phyloP scores from a whole-genome alignment of 2,329 filamentous ascomycete genomes.

The Phialophora expanda region DNA sequence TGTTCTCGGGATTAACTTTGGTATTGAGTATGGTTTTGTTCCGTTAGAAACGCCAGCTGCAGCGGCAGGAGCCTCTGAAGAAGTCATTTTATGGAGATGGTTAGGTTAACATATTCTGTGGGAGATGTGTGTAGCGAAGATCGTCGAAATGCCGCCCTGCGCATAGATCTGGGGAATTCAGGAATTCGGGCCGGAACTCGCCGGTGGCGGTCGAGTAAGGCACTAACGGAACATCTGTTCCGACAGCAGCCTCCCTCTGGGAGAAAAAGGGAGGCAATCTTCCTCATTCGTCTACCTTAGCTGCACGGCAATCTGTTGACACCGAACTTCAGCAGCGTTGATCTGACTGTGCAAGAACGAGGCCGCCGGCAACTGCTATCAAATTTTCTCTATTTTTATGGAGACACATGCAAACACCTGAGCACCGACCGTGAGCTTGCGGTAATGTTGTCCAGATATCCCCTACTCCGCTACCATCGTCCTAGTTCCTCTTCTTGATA shows the following conservation, averaged over 20 bases:
- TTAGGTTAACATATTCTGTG: neutral
- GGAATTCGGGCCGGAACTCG: neutral
- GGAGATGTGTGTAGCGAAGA: neutral
- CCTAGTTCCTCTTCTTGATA: constrained; percentile 28
- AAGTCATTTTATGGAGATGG: neutral
- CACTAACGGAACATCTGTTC: neutral
- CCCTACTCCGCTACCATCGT: neutral
- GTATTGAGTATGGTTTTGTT: constrained; percentile 27
- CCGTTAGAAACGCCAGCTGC: neutral
- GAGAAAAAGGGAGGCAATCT: no score
- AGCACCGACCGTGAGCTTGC: neutral
- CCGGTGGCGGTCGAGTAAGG: neutral
- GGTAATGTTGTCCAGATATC: neutral
- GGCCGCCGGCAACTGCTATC: no score
- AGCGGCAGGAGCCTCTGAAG: neutral
- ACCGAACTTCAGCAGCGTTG: no score
- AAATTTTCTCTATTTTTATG: no score
- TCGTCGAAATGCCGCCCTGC: neutral
- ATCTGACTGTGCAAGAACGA: no score
- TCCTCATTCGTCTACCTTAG: no score
- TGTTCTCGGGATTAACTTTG: constrained; percentile 41
- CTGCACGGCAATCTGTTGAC: no score
- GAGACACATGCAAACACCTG: neutral
- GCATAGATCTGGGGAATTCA: neutral
- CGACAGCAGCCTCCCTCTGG: no score